Conservation (phyloP, 352 stramenopile genomes). For the Globisporangium paroecandrum region DNA sequence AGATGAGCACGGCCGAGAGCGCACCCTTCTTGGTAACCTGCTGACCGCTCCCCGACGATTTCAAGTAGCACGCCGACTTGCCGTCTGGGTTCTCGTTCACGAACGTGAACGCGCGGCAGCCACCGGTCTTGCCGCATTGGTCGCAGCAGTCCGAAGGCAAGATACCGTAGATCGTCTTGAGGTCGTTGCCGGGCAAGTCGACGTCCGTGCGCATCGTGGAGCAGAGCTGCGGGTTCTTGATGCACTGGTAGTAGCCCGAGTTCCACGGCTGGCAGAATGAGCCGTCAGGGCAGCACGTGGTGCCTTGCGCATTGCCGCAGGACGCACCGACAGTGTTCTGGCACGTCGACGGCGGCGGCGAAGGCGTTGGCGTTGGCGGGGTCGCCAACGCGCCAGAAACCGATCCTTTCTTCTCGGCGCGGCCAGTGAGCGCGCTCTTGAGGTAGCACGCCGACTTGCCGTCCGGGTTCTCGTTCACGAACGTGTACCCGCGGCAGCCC, state of each 20-base stretch:
- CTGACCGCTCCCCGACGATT: conserved; percentile 22
- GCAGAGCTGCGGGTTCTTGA: conserved; percentile 31
- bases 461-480: conserved; percentile 52
- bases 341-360: conserved; percentile 17
- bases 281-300: conserved; percentile 35
- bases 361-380: neutral
- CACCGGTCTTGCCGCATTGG: conserved; percentile 31
- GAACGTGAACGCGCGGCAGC: conserved; percentile 57
- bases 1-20: conserved; percentile 24
- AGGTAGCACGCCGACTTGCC: conserved; percentile 53
- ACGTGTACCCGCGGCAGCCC: conserved; percentile 56
- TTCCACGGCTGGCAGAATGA: conserved; percentile 70
- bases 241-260: conserved; percentile 56
- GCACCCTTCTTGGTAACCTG: conserved; percentile 32
- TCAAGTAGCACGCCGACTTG: conserved; percentile 51
- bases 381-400: conserved; percentile 26
- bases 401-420: conserved; percentile 32
- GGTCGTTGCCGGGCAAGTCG: conserved; percentile 48
- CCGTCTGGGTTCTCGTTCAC: conserved; percentile 56
- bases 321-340: conserved; percentile 37
- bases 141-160: conserved; percentile 38
- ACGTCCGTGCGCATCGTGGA: conserved; percentile 37
- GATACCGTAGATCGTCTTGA: conserved; percentile 38
- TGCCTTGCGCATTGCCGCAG: conserved; percentile 35
- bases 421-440: conserved; percentile 27